A percentile compares a stretch with the other conserved stretches of the same genome.
phyloP scores from a whole-genome alignment of 352 stramenopile species.

The Globisporangium ultimum region DNA sequence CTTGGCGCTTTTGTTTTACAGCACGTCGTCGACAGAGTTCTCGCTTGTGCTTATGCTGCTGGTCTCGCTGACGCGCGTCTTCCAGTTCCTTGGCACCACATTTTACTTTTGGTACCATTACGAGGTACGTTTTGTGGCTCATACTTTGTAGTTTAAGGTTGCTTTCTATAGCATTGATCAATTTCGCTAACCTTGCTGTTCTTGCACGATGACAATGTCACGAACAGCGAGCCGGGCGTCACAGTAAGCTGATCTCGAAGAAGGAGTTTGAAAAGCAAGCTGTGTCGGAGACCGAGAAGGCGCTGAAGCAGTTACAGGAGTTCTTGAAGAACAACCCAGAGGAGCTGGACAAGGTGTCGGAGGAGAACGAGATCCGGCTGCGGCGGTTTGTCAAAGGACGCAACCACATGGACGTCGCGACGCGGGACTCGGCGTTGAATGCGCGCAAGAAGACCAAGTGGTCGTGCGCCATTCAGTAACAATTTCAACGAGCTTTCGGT shows the following conservation, averaged over 20 bases:
- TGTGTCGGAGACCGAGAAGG: conserved; percentile 71
- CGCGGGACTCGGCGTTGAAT: conserved; percentile 31
- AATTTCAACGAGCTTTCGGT: too few species aligned
- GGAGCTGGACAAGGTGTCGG: conserved; percentile 71
- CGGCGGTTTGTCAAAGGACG: conserved; percentile 75
- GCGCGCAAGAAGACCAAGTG: conserved; percentile 28
- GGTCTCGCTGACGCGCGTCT: conserved; percentile 62
- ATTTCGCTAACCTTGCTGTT: conserved; percentile 3
- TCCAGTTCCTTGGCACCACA: conserved; percentile 64
- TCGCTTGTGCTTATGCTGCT: conserved; percentile 71
- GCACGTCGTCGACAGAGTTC: conserved; percentile 74
- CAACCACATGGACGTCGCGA: conserved; percentile 69
- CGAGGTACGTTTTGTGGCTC: conserved; percentile 28
- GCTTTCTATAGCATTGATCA: not conserved
- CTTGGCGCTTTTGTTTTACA: conserved; percentile 74
- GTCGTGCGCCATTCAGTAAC: conserved; percentile 55
- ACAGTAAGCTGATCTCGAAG: conserved; percentile 71
- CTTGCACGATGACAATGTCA: not conserved
- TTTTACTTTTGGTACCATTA: conserved; percentile 86
- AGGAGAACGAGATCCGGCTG: conserved; percentile 78
- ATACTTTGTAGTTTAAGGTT: too few species aligned
- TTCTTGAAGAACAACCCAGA: conserved; percentile 71
- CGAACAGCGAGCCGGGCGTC: conserved; percentile 29
- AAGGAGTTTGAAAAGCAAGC: conserved; percentile 69
- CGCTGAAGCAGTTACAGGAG: conserved; percentile 56